phyloP scores from a whole-genome alignment of 2,329 filamentous ascomycete genomes.

The Hypoxylon sp. region DNA sequence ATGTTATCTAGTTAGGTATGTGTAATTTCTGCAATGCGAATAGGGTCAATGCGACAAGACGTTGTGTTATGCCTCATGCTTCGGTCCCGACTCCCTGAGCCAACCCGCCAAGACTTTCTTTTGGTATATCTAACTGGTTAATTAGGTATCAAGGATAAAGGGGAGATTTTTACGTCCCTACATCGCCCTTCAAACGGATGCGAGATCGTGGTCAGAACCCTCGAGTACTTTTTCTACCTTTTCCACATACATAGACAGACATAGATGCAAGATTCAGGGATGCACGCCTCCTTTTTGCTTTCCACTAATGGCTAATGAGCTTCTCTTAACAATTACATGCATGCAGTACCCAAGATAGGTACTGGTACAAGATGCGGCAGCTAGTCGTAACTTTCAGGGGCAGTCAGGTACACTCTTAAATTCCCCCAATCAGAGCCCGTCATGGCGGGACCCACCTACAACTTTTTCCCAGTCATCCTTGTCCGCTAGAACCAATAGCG shows the following conservation, averaged over 20 bases:
- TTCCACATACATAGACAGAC: too few relatives aligned
- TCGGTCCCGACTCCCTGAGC: constrained; percentile 2
- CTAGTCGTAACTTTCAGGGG: constrained; percentile 18
- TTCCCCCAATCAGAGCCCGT: constrained; percentile 15
- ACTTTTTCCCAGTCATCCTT: not conserved
- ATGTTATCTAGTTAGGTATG: constrained; percentile 2
- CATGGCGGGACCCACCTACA: not conserved
- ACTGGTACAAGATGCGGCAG: constrained; percentile 3
- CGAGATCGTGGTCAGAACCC: constrained; percentile 6
- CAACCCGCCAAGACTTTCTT: constrained; percentile 3
- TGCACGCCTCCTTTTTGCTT: constrained; percentile 19
- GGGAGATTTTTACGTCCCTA: not conserved
- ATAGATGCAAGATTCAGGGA: constrained; percentile 18
- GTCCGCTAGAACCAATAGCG: not conserved
- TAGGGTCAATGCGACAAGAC: constrained; percentile 33
- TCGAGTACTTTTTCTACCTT: constrained; percentile 13
- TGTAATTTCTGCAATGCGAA: constrained; percentile 31
- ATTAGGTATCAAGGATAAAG: not conserved
- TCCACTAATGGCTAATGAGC: constrained; percentile 27
- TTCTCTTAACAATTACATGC: constrained; percentile 21
- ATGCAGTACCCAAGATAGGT: not conserved
- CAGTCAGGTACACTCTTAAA: not conserved
- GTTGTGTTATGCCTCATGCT: constrained; percentile 14
- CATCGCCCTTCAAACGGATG: constrained; percentile 1
- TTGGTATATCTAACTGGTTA: not conserved